Evolutionary conservation across 306 rosid species (phyloP).

Genomic region (Carpinus viminea): DNA sequence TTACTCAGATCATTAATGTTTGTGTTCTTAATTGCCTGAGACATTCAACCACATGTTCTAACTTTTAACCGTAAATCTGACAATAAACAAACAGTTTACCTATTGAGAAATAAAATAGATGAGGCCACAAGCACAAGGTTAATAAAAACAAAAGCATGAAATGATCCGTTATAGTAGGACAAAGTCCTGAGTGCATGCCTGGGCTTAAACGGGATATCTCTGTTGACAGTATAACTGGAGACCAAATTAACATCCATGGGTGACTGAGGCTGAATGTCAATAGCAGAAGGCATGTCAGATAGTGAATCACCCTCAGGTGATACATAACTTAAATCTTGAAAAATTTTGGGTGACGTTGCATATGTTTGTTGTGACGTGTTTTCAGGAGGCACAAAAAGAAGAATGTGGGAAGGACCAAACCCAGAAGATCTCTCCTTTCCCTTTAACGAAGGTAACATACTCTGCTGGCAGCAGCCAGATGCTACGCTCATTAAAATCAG

Average conservation of each 20-base stretch:
- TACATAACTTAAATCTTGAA: slow-evolving; percentile 10
- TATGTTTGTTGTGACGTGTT: slow-evolving; percentile 39
- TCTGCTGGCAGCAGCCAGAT: slow-evolving; percentile 47
- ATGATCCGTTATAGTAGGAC: background rate
- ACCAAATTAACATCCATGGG: slow-evolving; percentile 24
- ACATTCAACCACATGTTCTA: background rate
- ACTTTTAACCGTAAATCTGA: background rate
- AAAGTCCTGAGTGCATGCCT: slow-evolving; percentile 38
- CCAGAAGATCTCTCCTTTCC: slow-evolving; percentile 59
- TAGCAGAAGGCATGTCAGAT: slow-evolving; percentile 32
- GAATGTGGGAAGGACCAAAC: slow-evolving; percentile 52
- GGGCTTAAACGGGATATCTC: slow-evolving; percentile 41
- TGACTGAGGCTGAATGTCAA: slow-evolving; percentile 30
- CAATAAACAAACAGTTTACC: background rate
- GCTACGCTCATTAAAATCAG: too few relatives aligned
- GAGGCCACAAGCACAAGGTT: background rate
- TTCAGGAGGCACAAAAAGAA: slow-evolving; percentile 35
- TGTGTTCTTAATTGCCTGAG: background rate
- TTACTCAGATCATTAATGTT: too few relatives aligned
- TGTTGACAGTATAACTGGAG: slow-evolving; percentile 30
- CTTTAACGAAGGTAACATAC: slow-evolving; percentile 50
- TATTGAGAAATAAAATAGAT: background rate
- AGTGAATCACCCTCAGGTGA: slow-evolving; percentile 42
- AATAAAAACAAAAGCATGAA: background rate
- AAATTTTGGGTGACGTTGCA: slow-evolving; percentile 36